Evolutionary conservation across 1,284 basidiomycete genomes (phyloP), one percentile per base, ranked within the genome.

Genomic region (Apiotrichum sp.): DNA sequence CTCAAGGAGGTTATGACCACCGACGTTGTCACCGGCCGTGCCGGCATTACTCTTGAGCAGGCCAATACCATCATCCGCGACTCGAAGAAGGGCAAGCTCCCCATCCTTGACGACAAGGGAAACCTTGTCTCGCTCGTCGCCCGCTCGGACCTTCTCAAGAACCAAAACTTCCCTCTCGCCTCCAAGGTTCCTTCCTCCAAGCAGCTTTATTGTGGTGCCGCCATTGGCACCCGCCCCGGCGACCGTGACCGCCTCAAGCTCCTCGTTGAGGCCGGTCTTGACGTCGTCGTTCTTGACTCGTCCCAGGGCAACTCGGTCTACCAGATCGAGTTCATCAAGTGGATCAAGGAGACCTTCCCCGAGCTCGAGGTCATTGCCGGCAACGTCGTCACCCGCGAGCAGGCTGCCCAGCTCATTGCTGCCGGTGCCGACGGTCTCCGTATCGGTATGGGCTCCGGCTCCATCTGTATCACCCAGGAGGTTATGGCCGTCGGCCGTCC

Each of bases 401-500:
- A 98, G 75, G 95, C 95, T 4, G 95, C 96, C 14, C 85, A 82
- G 55, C 85, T 99, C 58, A 98, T 99, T 64, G 86, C 83, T 29
- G 95, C 92, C 6, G 96, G 95, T 57, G 95, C 93, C 6, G 95
- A 99, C 67, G 95, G 83, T 41, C 82, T 98, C 9, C 88, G 92
- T 47, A 83, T 99, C 44, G 96, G 95, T 53, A 99, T 99, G 95
- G 95, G 95, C 50, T 91, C 87, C 13, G 95, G 95, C 16, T 96
- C 92, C 10, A 99, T 99, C 72, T 99, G 95, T 75, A 98, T 98
- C 78, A 99, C 95, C 4, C 95, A 99, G 78, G 95, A 99, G 75
- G 90, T 99, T 68, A 98, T 98, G 89, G 95, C 96, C n/a, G 95
- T 98, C 55, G 96, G 95, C 35, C 86, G 95, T 38, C 96, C 95